Conservation (phyloP, 164 flowering plant genomes). For the Houttuynia cordata region DNA sequence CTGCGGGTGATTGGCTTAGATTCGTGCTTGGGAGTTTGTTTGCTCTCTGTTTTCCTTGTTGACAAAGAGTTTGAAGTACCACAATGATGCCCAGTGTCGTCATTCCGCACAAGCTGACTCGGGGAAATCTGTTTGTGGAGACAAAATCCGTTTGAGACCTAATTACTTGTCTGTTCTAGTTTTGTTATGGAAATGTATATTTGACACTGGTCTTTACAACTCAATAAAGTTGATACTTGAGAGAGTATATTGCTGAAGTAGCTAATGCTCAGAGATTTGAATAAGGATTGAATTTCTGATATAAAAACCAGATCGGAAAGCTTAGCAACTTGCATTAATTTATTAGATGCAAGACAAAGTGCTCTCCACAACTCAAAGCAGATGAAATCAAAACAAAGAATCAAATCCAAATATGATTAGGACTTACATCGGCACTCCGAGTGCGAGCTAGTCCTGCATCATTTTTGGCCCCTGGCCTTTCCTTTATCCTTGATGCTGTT, state of each 20-base stretch:
- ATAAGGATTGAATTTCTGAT: no score
- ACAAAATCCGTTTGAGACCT: neutral
- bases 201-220: no score
- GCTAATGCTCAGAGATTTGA: no score
- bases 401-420: neutral
- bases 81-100: constrained; percentile 5
- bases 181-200: no score
- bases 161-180: neutral
- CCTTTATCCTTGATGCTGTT: constrained; percentile 13
- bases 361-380: neutral
- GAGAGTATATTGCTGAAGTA: neutral
- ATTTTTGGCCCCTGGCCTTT: constrained; percentile 18
- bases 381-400: neutral
- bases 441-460: constrained; percentile 15
- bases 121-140: constrained; percentile 27
- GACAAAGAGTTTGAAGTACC: neutral
- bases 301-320: no score
- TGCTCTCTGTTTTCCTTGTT: neutral
- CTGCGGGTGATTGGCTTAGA: neutral
- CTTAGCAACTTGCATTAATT: neutral
- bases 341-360: neutral
- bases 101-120: constrained; percentile 11
- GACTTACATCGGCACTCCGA: constrained; percentile 32
- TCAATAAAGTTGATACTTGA: neutral
- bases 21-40: neutral